phyloP scores from a whole-genome alignment of 192 early-diverging fungal species.

The Coemansia sp. region DNA sequence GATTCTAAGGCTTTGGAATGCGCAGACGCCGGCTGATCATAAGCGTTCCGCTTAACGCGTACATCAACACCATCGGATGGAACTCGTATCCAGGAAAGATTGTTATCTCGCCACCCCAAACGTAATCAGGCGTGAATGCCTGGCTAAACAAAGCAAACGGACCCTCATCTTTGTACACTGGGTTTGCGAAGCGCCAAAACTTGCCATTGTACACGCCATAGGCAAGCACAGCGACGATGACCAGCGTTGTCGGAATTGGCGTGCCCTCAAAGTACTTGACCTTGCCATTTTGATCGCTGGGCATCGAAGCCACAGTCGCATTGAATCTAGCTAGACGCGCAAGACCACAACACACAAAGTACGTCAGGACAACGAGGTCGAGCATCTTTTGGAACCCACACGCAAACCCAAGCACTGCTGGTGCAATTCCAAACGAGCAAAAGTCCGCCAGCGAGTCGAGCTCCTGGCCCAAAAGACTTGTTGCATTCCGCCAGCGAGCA shows the following conservation, averaged over 20 bases:
- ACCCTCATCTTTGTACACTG: slow-evolving; percentile 46
- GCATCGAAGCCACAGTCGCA: slow-evolving; percentile 76
- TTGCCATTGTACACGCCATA: slow-evolving; percentile 58
- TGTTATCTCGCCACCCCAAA: slow-evolving; percentile 61
- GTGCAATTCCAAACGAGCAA: slow-evolving; percentile 74
- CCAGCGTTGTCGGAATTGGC: slow-evolving; percentile 80
- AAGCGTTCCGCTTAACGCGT: slow-evolving; percentile 72
- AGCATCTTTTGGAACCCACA: slow-evolving; percentile 81
- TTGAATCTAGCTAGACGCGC: slow-evolving; percentile 87
- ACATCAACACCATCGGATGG: slow-evolving; percentile 78
- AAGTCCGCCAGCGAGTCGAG: slow-evolving; percentile 88
- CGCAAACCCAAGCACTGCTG: slow-evolving; percentile 78
- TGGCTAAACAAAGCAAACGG: slow-evolving; percentile 54
- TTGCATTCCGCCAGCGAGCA: slow-evolving; percentile 74
- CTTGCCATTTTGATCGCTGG: slow-evolving; percentile 76
- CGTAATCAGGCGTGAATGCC: slow-evolving; percentile 55
- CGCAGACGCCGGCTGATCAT: slow-evolving; percentile 77
- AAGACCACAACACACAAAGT: slow-evolving; percentile 86
- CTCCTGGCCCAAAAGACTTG: slow-evolving; percentile 82
- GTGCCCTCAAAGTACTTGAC: slow-evolving; percentile 85
- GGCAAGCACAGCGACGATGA: slow-evolving; percentile 65
- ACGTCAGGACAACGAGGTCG: slow-evolving; percentile 72
- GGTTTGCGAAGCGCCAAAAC: slow-evolving; percentile 54
- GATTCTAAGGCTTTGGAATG: slow-evolving; percentile 68
- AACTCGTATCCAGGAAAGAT: slow-evolving; percentile 64